Percentiles rank a stretch among this genome's conserved stretches.
Evolutionary conservation across 148 eudicot species (phyloP).

Genomic region (Pouteria glomerata): DNA sequence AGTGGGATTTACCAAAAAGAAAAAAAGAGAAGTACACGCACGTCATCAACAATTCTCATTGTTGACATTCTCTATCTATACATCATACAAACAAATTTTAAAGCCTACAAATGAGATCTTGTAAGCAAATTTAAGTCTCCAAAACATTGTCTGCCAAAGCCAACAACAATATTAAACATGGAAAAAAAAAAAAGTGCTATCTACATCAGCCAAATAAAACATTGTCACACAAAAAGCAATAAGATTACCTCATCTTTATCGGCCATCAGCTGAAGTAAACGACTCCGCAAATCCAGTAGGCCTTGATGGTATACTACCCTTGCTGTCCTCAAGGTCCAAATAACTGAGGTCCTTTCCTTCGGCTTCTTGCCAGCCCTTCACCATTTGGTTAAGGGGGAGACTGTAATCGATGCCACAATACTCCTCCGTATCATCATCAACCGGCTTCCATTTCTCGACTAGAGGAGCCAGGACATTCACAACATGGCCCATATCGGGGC

Average conservation of each 20-base stretch:
- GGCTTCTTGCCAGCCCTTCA: conserved; percentile 90
- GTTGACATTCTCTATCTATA: neutral
- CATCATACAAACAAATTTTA: neutral
- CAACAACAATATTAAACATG: conserved; percentile 1
- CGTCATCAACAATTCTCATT: neutral
- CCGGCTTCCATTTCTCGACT: conserved; percentile 91
- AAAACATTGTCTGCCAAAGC: neutral
- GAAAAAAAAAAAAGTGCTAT: conserved; percentile 7
- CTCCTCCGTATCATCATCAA: conserved; percentile 69
- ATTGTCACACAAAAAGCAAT: neutral
- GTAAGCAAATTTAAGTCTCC: neutral
- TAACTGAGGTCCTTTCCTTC: conserved; percentile 73
- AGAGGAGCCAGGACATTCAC: conserved; percentile 76
- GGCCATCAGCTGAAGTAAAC: conserved; percentile 86
- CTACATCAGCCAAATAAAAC: conserved; percentile 27
- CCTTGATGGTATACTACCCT: conserved; percentile 85
- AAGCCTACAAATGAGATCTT: neutral
- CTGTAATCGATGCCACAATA: conserved; percentile 88
- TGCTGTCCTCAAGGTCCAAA: conserved; percentile 68
- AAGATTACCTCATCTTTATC: conserved; percentile 28
- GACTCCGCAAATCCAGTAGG: conserved; percentile 97
- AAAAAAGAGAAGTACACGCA: neutral
- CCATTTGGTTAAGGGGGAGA: conserved; percentile 91
- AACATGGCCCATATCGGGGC: conserved; percentile 95
- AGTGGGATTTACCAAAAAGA: neutral